phyloP scores from a whole-genome alignment of 176 grass and related monocot genomes.

The Bothriochloa decipiens region DNA sequence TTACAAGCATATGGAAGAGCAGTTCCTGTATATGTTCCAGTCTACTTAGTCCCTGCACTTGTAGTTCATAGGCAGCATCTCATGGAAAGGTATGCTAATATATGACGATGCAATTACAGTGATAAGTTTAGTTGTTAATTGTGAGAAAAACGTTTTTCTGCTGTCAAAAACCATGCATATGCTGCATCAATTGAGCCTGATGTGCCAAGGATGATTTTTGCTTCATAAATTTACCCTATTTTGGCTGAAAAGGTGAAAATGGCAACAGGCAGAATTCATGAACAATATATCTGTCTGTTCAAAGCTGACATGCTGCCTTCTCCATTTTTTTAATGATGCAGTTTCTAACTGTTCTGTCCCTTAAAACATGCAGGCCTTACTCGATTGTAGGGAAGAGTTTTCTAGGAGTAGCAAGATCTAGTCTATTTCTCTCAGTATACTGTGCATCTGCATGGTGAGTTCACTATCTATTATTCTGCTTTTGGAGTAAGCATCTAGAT shows the following conservation, averaged over 20 bases:
- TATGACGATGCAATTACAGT: conserved; percentile 8
- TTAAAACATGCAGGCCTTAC: conserved; percentile 66
- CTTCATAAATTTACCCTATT: neutral
- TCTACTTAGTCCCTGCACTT: conserved; percentile 88
- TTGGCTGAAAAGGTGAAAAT: conserved; percentile 22
- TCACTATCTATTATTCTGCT: neutral
- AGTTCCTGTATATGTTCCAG: conserved; percentile 90
- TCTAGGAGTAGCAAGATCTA: conserved; percentile 85
- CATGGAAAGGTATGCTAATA: conserved; percentile 80
- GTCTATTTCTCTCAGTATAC: conserved; percentile 86
- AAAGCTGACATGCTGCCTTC: conserved; percentile 19
- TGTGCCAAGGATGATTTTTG: neutral
- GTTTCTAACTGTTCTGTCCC: conserved; percentile 30
- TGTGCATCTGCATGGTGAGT: conserved; percentile 90
- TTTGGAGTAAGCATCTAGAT: neutral
- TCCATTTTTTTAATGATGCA: conserved; percentile 11
- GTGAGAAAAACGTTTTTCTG: neutral
- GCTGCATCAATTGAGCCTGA: neutral
- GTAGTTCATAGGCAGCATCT: conserved; percentile 95
- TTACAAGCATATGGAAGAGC: conserved; percentile 95
- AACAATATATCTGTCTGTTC: conserved; percentile 1
- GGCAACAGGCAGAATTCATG: neutral
- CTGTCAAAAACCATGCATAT: neutral
- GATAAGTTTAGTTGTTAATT: conserved; percentile 32
- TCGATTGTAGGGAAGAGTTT: conserved; percentile 92